These are phyloP conservation scores for Delitschia confertaspora DNA, from an alignment of 495 filamentous ascomycete species.

Conservation along the genomic window DNA sequence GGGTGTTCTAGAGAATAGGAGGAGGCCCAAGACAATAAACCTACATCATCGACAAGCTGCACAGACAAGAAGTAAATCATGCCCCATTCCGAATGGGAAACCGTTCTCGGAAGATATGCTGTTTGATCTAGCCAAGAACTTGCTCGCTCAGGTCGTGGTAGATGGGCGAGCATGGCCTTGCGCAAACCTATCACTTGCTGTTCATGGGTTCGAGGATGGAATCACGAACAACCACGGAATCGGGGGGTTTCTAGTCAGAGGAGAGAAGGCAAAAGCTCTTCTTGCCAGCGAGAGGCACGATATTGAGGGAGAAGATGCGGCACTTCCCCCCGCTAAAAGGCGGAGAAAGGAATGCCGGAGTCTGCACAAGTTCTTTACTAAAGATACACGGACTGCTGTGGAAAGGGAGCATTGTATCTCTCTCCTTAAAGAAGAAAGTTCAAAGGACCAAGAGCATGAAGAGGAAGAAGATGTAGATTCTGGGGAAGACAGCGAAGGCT, in stretches of 20 bases:
- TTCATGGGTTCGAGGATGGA: constrained; percentile 85
- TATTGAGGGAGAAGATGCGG: constrained; percentile 29
- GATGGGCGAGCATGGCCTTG: constrained; percentile 85
- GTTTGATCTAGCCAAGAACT: constrained; percentile 63
- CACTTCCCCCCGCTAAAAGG: constrained; percentile 30
- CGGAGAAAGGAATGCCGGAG: constrained; percentile 44
- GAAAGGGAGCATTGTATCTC: too few species aligned
- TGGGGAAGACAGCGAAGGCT: constrained; percentile 3
- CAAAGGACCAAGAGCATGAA: constrained; percentile 4
- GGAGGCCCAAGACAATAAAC: constrained; percentile 75
- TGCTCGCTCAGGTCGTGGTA: constrained; percentile 65
- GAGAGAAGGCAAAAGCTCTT: constrained; percentile 57
- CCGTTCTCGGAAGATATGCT: constrained; percentile 62
- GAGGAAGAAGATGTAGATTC: constrained; percentile 5
- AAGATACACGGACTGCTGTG: too few species aligned
- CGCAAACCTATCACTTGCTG: constrained; percentile 69
- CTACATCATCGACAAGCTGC: constrained; percentile 66
- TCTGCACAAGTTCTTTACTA: too few species aligned
- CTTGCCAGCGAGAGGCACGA: constrained; percentile 6
- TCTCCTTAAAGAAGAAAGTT: constrained; percentile 15
- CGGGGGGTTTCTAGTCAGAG: constrained; percentile 70
- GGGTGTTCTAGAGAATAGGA: constrained; percentile 79
- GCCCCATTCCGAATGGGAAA: constrained; percentile 68
- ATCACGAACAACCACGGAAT: constrained; percentile 77
- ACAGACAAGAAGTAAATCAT: constrained; percentile 62